A percentile compares a stretch with the other conserved stretches of the same genome.
Evolutionary conservation across 257 asterid genomes (phyloP).

Genomic region (Solanum lycopersicoides): DNA sequence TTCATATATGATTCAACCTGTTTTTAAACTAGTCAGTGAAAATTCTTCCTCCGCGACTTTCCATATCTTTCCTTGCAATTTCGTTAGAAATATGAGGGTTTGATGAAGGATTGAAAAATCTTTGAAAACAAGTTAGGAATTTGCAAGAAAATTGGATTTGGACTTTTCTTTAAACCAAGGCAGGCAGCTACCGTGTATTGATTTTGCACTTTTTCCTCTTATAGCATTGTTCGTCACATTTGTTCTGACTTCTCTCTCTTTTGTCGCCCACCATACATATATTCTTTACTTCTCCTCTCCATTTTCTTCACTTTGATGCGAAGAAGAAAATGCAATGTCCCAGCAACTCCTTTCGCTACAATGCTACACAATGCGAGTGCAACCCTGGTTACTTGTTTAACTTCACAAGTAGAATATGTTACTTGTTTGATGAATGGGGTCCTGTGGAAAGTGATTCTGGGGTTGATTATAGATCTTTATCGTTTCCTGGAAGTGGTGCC

Average conservation of each 20-base stretch:
- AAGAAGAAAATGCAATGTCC: conserved; percentile 49
- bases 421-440: conserved; percentile 25
- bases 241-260: neutral
- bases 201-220: neutral
- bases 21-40: neutral
- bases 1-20: too few relatives aligned
- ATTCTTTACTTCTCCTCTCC: neutral
- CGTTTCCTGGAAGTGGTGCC: conserved; percentile 50
- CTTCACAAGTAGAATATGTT: conserved; percentile 30
- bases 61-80: neutral
- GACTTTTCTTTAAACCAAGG: neutral
- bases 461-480: conserved; percentile 42
- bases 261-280: neutral
- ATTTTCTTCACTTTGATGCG: neutral
- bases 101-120: neutral
- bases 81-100: neutral
- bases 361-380: conserved; percentile 56
- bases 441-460: conserved; percentile 45
- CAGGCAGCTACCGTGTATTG: neutral
- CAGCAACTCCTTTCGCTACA: conserved; percentile 47
- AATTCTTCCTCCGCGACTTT: neutral
- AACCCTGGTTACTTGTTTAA: conserved; percentile 59
- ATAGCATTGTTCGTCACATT: neutral
- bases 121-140: neutral
- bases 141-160: neutral